phyloP scores from a whole-genome alignment of 148 eudicot genomes.

The Chenopodium berlandieri region DNA sequence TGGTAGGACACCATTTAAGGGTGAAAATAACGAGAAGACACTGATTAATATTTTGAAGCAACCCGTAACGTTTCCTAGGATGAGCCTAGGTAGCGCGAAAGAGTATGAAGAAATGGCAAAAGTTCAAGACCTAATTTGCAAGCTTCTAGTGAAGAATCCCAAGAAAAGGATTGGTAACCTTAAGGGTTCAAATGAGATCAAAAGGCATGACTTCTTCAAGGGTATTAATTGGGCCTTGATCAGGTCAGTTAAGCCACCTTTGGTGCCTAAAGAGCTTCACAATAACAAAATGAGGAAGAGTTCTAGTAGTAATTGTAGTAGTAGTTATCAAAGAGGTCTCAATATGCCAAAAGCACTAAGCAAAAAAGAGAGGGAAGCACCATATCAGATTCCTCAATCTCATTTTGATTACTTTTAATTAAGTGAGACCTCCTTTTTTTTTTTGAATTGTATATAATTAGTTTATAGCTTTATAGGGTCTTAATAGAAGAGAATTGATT shows the following conservation, averaged over 20 bases:
- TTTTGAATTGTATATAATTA: constrained; percentile 21
- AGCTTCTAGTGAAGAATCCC: constrained; percentile 64
- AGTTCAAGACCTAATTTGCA: constrained; percentile 66
- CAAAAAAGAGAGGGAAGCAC: constrained; percentile 71
- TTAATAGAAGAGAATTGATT: constrained; percentile 2
- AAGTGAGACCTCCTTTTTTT: background rate
- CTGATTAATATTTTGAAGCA: constrained; percentile 61
- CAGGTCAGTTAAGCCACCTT: constrained; percentile 76
- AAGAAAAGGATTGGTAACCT: constrained; percentile 73
- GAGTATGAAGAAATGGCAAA: constrained; percentile 66
- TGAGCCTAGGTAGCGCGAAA: constrained; percentile 40
- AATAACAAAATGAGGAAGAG: constrained; percentile 40
- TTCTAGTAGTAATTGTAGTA: constrained; percentile 13
- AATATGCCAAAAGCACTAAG: constrained; percentile 48
- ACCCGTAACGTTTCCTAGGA: constrained; percentile 54
- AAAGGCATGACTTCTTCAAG: constrained; percentile 70
- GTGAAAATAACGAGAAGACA: constrained; percentile 69
- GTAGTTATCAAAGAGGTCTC: constrained; percentile 24
- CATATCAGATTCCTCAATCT: constrained; percentile 60
- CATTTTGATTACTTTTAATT: constrained; percentile 83
- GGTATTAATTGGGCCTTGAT: constrained; percentile 93
- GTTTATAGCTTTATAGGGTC: background rate
- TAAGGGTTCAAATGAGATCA: constrained; percentile 72
- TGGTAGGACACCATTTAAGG: constrained; percentile 62
- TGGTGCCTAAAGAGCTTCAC: constrained; percentile 54